Evolutionary conservation across 192 early-diverging fungal genomes (phyloP).

Genomic region (Coemansia sp.): DNA sequence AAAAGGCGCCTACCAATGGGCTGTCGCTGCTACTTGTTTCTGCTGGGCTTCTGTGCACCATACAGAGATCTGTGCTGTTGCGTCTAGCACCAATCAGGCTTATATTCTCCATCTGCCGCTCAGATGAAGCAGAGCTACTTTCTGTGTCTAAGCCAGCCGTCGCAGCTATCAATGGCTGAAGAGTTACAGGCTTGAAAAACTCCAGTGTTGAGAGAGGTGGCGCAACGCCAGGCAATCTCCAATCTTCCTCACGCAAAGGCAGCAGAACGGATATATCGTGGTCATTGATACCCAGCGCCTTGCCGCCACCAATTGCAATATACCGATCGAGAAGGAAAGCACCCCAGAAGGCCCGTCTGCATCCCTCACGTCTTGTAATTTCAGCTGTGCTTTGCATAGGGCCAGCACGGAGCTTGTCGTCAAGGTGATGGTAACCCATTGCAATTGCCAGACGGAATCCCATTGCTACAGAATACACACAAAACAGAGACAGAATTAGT

Average conservation of each 20-base stretch:
- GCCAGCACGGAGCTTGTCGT: constrained; percentile 40
- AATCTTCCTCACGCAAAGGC: constrained; percentile 46
- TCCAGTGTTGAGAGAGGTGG: constrained; percentile 45
- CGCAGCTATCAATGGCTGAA: background rate
- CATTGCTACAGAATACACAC: constrained; percentile 42
- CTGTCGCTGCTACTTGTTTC: constrained; percentile 17
- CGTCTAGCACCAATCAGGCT: background rate
- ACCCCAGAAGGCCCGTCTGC: constrained; percentile 55
- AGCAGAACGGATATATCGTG: constrained; percentile 47
- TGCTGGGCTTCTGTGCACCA: background rate
- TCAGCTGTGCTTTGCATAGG: constrained; percentile 40
- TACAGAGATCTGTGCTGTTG: constrained; percentile 4
- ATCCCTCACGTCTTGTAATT: constrained; percentile 42
- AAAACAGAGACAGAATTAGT: background rate
- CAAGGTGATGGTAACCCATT: constrained; percentile 55
- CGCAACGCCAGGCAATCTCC: constrained; percentile 22
- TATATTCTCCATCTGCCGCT: constrained; percentile 1
- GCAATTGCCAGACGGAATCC: constrained; percentile 55
- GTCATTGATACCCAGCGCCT: constrained; percentile 56
- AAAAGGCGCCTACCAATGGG: constrained; percentile 14
- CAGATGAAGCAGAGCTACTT: background rate
- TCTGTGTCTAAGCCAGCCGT: background rate
- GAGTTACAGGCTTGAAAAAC: constrained; percentile 40
- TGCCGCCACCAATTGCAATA: constrained; percentile 52
- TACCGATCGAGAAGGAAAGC: constrained; percentile 51